phyloP scores from a whole-genome alignment of 164 flowering plant species.

The Tetracentron sinense region DNA sequence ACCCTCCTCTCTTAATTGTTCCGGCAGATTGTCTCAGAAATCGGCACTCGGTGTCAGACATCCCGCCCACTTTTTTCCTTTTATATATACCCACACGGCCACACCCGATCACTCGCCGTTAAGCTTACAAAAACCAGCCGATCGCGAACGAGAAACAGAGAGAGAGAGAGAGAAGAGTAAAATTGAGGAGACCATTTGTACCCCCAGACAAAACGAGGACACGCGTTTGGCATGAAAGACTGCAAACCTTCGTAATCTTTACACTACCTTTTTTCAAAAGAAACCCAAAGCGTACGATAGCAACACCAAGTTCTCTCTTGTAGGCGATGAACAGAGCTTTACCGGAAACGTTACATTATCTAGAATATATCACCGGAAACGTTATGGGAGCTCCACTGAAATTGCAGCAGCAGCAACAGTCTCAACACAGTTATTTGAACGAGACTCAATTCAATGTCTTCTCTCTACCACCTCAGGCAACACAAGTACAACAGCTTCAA shows the following conservation, averaged over 20 bases:
- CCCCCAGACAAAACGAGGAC: slow-evolving; percentile 3
- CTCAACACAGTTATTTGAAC: slow-evolving; percentile 21
- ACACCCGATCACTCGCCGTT: neutral
- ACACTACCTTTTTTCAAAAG: neutral
- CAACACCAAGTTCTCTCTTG: neutral
- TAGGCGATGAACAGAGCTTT: slow-evolving; percentile 33
- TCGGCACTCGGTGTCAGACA: slow-evolving; percentile 18
- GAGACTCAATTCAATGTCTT: slow-evolving; percentile 30
- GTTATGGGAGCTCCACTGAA: slow-evolving; percentile 41
- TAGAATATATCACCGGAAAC: slow-evolving; percentile 26
- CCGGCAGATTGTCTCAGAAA: slow-evolving; percentile 25
- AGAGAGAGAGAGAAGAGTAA: neutral
- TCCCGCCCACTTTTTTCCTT: slow-evolving; percentile 5
- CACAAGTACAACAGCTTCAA: slow-evolving; percentile 25
- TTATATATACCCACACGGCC: slow-evolving; percentile 14
- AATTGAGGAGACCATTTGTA: neutral
- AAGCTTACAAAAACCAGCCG: neutral
- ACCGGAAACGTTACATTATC: slow-evolving; percentile 50
- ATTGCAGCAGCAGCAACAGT: slow-evolving; percentile 43
- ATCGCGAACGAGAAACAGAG: too few relatives aligned
- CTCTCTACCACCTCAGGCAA: slow-evolving; percentile 4
- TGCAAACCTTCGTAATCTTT: slow-evolving; percentile 7
- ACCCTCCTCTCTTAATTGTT: slow-evolving; percentile 13
- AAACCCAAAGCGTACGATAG: neutral
- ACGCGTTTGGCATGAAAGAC: slow-evolving; percentile 12